Evolutionary conservation across 805 yeast species (phyloP).

Genomic region (Debaryomyces maramus): DNA sequence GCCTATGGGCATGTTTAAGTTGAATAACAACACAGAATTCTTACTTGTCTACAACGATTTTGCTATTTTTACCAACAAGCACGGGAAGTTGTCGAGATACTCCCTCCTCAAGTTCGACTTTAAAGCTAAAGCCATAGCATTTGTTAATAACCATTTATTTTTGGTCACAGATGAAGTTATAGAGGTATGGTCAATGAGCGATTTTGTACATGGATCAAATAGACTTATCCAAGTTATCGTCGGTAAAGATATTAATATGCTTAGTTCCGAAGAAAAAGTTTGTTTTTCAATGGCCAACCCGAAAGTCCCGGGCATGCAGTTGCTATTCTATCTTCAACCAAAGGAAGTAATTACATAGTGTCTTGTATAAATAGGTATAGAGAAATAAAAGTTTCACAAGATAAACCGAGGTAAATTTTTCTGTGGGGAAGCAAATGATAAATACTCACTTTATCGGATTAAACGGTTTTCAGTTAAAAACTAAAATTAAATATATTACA

Average conservation of each 20-base stretch:
- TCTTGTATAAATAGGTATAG: neutral
- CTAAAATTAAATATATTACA: neutral
- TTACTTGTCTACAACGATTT: constrained; percentile 69
- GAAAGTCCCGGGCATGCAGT: constrained; percentile 56
- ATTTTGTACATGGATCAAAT: constrained; percentile 41
- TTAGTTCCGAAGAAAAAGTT: constrained; percentile 20
- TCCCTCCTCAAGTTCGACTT: constrained; percentile 45
- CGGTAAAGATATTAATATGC: constrained; percentile 59
- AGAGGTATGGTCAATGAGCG: constrained; percentile 65
- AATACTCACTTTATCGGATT: too few relatives aligned
- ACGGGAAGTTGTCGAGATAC: constrained; percentile 52
- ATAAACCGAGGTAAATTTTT: constrained; percentile 1
- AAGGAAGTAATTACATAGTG: constrained; percentile 4
- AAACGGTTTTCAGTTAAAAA: too few relatives aligned
- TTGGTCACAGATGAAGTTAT: constrained; percentile 64
- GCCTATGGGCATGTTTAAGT: constrained; percentile 65
- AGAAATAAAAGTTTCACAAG: neutral
- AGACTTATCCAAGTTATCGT: constrained; percentile 66
- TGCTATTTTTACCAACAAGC: constrained; percentile 62
- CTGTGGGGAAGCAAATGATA: constrained; percentile 4
- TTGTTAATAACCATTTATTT: constrained; percentile 32
- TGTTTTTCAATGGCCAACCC: constrained; percentile 64
- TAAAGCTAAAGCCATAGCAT: constrained; percentile 37
- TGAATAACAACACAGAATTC: constrained; percentile 53
- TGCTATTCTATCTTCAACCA: constrained; percentile 40